phyloP scores from a whole-genome alignment of 352 stramenopile genomes.

The Globisporangium sylvaticum region DNA sequence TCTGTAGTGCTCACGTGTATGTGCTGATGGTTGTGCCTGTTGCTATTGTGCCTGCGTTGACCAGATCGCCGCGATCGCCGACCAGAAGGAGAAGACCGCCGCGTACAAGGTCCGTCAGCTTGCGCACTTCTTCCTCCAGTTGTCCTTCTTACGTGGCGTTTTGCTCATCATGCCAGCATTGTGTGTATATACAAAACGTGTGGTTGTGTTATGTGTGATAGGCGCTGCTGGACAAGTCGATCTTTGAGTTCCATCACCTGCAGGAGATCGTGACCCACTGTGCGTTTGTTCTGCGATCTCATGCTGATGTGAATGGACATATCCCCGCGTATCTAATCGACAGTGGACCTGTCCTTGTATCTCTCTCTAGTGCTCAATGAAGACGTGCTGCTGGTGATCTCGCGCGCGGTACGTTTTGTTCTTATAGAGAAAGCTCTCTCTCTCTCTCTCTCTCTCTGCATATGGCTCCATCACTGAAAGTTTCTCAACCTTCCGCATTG shows the following conservation, averaged over 20 bases:
- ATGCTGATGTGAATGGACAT: neutral
- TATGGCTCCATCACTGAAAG: neutral
- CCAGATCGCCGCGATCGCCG: slow-evolving; percentile 60
- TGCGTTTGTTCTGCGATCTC: slow-evolving; percentile 18
- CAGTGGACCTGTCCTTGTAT: neutral
- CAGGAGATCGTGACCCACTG: slow-evolving; percentile 66
- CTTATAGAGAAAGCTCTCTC: no score
- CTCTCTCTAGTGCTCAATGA: slow-evolving; percentile 56
- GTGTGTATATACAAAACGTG: neutral
- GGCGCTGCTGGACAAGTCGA: slow-evolving; percentile 45
- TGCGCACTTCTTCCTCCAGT: neutral
- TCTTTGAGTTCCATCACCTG: slow-evolving; percentile 39
- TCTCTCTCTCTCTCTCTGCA: no score
- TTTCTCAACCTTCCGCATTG: neutral
- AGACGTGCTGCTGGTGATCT: slow-evolving; percentile 74
- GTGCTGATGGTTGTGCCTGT: neutral
- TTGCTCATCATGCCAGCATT: neutral
- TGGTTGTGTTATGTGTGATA: slow-evolving; percentile 2
- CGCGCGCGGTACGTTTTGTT: slow-evolving; percentile 42
- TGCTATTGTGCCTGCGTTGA: neutral
- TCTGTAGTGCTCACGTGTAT: neutral
- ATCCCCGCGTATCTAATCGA: neutral
- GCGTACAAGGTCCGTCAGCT: slow-evolving; percentile 55
- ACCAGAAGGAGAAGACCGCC: slow-evolving; percentile 76
- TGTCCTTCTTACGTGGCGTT: neutral